phyloP scores from a whole-genome alignment of 352 stramenopile species.

The Phytophthora megakarya region DNA sequence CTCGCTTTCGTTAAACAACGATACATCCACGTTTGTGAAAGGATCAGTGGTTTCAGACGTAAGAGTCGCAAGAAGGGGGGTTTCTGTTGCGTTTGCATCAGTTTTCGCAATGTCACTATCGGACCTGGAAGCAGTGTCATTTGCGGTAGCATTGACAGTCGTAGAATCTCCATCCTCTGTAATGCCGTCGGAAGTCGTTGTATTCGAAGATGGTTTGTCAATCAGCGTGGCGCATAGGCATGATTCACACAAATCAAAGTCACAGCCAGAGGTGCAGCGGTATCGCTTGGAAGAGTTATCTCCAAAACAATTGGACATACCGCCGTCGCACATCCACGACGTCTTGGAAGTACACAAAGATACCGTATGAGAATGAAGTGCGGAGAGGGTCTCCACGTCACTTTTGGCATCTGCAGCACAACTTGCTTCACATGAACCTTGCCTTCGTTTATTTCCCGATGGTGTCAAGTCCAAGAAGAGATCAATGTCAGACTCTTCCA shows the following conservation, averaged over 20 bases:
- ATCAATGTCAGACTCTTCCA: constrained; percentile 58
- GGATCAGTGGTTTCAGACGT: constrained; percentile 26
- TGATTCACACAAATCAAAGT: constrained; percentile 77
- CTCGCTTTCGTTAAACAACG: constrained; percentile 38
- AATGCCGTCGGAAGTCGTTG: constrained; percentile 8
- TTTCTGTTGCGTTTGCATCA: neutral
- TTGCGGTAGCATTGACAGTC: neutral
- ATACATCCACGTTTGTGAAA: constrained; percentile 41
- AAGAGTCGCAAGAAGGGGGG: neutral
- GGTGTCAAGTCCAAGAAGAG: constrained; percentile 57
- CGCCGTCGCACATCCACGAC: constrained; percentile 80
- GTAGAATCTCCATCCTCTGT: constrained; percentile 5
- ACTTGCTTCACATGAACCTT: neutral
- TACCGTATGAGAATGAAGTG: constrained; percentile 63
- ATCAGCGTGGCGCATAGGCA: constrained; percentile 55
- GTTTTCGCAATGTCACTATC: neutral
- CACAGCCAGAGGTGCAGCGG: constrained; percentile 66
- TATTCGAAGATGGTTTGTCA: constrained; percentile 21
- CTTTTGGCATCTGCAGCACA: constrained; percentile 9
- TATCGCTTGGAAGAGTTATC: constrained; percentile 62
- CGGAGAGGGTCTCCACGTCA: constrained; percentile 36
- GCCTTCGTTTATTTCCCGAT: constrained; percentile 15
- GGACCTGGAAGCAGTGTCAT: constrained; percentile 1
- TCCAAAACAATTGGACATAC: constrained; percentile 54
- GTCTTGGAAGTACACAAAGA: constrained; percentile 53